Evolutionary conservation across 345 rosid genomes (phyloP), one percentile per base, ranked within the genome.

Genomic region (Turritis glabra): DNA sequence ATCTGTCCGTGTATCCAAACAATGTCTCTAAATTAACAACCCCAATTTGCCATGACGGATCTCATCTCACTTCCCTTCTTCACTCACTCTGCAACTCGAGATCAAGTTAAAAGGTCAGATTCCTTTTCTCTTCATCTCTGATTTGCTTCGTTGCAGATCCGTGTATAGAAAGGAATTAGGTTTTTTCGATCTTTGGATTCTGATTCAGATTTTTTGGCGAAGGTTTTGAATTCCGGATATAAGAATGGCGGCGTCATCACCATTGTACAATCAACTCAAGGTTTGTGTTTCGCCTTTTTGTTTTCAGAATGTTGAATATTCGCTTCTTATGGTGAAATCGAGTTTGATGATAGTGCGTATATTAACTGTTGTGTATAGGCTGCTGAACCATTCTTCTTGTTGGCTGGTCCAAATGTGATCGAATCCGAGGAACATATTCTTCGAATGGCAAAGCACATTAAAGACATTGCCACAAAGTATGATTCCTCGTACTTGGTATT

Each of bases 381-480:
- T 44, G 89, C 97, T 27, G 88, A 89, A 9, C 97, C 98, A 4
- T 92, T 95, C 79, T 95, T 95, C 85, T 74, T 95, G 76, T 71
- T 92, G 69, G 98, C 98, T 1, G 98, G 98, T 54, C 98, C 94
- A 69, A 92, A 90, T 87, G 99, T 92, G 79, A 95, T 95, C 54
- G 98, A 92, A 84, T 95, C 98, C 4, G 97, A 95, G 75, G 94
- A 95, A 57, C 98, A 95, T 73, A 76, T 88, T 79, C 76, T 92
- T 50, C 79, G 71, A 46, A 89, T 95, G 96, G 98, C 98, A 52
- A 83, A 77, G 32, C 86, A 85, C 76, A 83, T 95, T 26, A 92
- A 90, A 85, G 60, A 75, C 38, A 79, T 95, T 13, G 65, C 94
- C 5, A 72, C 86, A 7, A 95, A 86, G 99, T 92, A 78, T 35